These are phyloP conservation scores for Epichloe aotearoae DNA, from an alignment of 2,329 filamentous ascomycete species.

Conservation along the genomic window DNA sequence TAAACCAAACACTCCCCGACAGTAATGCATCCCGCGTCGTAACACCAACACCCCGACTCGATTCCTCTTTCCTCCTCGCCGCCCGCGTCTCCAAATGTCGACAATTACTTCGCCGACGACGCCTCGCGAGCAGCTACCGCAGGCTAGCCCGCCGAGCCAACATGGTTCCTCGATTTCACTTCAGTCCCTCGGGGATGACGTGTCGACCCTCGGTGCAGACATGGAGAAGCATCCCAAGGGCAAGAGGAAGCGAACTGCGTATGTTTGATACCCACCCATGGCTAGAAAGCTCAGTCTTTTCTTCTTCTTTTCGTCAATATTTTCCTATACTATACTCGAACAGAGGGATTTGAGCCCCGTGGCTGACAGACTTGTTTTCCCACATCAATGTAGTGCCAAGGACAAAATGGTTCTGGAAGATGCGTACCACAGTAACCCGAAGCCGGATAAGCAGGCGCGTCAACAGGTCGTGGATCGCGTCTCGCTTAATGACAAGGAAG, in stretches of 20 bases:
- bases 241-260: constrained; percentile 52
- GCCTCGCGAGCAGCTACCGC: constrained; percentile 13
- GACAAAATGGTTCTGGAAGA: constrained; percentile 82
- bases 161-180: constrained; percentile 13
- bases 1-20: neutral
- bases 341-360: neutral
- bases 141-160: constrained; percentile 11
- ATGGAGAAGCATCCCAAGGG: constrained; percentile 39
- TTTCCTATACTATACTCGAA: neutral
- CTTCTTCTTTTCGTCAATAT: neutral
- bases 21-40: constrained; percentile 8
- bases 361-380: constrained; percentile 9
- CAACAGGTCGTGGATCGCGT: constrained; percentile 74
- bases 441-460: constrained; percentile 83
- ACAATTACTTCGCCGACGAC: constrained; percentile 10
- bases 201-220: constrained; percentile 7
- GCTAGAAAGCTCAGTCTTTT: no score
- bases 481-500: constrained; percentile 85
- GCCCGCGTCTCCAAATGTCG: constrained; percentile 13
- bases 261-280: constrained; percentile 18
- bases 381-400: constrained; percentile 48
- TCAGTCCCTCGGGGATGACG: constrained; percentile 4
- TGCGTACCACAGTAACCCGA: constrained; percentile 72
- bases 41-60: neutral
- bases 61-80: neutral